phyloP scores from a whole-genome alignment of 2,329 filamentous ascomycete genomes.

The Pseudogymnoascus sp. region DNA sequence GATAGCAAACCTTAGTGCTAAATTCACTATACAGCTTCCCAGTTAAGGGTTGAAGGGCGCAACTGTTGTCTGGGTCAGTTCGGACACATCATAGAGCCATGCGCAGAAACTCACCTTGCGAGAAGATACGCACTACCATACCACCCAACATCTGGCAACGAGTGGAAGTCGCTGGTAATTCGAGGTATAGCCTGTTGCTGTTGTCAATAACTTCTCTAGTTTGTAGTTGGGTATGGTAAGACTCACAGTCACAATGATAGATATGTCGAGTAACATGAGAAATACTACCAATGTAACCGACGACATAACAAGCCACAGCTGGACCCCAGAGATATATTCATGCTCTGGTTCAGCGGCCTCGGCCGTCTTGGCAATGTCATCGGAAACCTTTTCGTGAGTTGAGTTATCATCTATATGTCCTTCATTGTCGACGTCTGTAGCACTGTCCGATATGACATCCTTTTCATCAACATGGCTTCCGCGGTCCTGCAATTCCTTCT shows the following conservation, averaged over 20 bases:
- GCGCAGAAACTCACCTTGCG: constrained; percentile 24
- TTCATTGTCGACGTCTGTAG: constrained; percentile 2
- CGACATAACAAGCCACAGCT: constrained; percentile 18
- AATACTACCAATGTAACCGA: constrained; percentile 22
- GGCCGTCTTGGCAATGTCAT: constrained; percentile 13
- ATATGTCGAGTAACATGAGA: constrained; percentile 24
- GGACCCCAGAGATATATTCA: constrained; percentile 22
- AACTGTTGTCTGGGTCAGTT: constrained; percentile 29
- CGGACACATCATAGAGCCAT: not conserved
- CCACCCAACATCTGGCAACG: constrained; percentile 33
- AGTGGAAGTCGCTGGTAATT: constrained; percentile 33
- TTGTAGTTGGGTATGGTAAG: constrained; percentile 39
- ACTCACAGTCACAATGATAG: constrained; percentile 32
- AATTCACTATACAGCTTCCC: constrained; percentile 45
- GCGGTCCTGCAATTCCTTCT: not conserved
- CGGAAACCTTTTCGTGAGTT: not conserved
- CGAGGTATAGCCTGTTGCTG: constrained; percentile 33
- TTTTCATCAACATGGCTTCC: not conserved
- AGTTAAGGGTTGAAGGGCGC: constrained; percentile 44
- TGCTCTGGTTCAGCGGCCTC: constrained; percentile 18
- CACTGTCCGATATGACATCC: not conserved
- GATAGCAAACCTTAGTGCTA: constrained; percentile 25
- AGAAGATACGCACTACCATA: constrained; percentile 33
- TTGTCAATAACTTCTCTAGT: constrained; percentile 12
- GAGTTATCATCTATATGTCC: not conserved